Evolutionary conservation across 176 grass and related monocot species (phyloP), one percentile per base, ranked within the genome.

Genomic region (Oryza nivara): DNA sequence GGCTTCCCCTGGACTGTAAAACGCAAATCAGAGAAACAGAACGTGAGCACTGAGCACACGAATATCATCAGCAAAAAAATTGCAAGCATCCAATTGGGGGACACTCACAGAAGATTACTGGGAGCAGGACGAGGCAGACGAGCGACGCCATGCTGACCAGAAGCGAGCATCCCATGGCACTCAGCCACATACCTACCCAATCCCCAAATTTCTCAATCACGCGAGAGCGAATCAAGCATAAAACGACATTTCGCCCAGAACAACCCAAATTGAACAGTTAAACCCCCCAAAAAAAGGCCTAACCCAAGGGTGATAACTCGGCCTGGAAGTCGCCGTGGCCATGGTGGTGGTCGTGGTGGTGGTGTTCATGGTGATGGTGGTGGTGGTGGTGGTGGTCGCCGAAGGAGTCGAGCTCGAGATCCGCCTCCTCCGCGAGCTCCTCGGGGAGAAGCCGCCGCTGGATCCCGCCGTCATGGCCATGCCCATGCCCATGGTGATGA

Each of bases 141-240:
- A 99, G 86, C 2, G 96, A 99, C 73, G 96, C 96, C 88, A 96
- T 88, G 76, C 96, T 99, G 75, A 99, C 96, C 70, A 99, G 86
- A 46, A 99, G 86, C 44, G 96, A 99, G 73, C 96, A 99, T 58
- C 96, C 93, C 96, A 99, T 99, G 70, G 96, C 96, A 35, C 84
- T 86, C 68, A 96, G 23, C 96, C 96, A 99, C 48, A 96, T 30
- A 80, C 88, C 96, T 99, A 90, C 80, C 41, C 15, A 68, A 48
- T 34, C 68, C 76, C 88, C 76, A 77, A 76, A 83, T 73, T 68
- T 73, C 16, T 68, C 60, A 83, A 77, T 72, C 48, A 22, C 28
- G 6, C 7, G 9, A 43, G 11, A 56, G 2, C n/a, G 65, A 84
- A 76, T 17, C 67, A 45, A 28, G 10, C 77, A 23, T 68, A 68